Evolutionary conservation across 352 stramenopile species (phyloP).

Genomic region (Paralagenidium karlingii): DNA sequence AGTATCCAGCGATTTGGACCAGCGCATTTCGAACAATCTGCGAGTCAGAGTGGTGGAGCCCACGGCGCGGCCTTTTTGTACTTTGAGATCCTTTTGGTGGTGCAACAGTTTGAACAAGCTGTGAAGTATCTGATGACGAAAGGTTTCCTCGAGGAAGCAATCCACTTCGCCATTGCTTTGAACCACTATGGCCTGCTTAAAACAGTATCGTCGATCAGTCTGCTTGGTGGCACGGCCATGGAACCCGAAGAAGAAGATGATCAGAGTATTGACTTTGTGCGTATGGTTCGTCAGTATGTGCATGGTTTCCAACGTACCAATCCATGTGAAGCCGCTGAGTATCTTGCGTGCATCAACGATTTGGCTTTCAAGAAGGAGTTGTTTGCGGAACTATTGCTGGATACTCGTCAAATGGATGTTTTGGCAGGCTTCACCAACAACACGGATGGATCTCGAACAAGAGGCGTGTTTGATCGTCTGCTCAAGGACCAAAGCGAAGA

Average conservation of each 20-base stretch:
- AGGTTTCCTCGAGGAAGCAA: constrained; percentile 61
- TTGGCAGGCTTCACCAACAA: constrained; percentile 71
- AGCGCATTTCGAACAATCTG: constrained; percentile 45
- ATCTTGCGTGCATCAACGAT: constrained; percentile 61
- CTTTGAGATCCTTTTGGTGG: constrained; percentile 69
- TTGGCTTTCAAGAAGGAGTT: constrained; percentile 51
- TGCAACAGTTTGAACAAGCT: constrained; percentile 68
- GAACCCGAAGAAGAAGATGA: constrained; percentile 51
- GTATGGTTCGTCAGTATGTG: constrained; percentile 74
- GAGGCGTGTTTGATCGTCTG: constrained; percentile 55
- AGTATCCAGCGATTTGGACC: constrained; percentile 70
- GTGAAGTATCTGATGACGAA: constrained; percentile 72
- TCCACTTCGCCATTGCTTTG: constrained; percentile 69
- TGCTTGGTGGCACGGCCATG: too few relatives aligned
- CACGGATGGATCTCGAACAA: constrained; percentile 69
- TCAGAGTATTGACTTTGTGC: constrained; percentile 41
- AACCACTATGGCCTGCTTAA: constrained; percentile 65
- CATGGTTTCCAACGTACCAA: constrained; percentile 74
- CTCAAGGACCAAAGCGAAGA: constrained; percentile 60
- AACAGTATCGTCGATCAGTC: constrained; percentile 40
- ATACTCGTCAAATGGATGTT: constrained; percentile 70
- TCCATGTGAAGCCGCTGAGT: constrained; percentile 63
- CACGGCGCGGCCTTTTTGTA: constrained; percentile 56
- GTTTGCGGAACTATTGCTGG: constrained; percentile 55
- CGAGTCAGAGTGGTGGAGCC: constrained; percentile 13